phyloP scores from a whole-genome alignment of 768 basidiomycete species.

The Gyrodon lividus region DNA sequence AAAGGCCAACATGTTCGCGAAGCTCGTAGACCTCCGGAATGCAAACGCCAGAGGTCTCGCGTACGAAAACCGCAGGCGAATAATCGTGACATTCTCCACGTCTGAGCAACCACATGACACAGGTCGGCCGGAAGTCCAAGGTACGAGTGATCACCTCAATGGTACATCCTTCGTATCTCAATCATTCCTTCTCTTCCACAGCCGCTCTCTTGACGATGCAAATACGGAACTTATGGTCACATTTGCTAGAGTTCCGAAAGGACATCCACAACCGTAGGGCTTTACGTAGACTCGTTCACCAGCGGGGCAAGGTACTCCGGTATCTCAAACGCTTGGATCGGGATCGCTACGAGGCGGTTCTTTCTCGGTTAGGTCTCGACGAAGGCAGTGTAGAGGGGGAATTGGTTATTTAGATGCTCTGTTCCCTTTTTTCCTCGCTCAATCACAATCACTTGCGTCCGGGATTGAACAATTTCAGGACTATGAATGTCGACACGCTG shows the following conservation, averaged over 20 bases:
- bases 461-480: neutral
- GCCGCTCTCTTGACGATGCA: slow-evolving; percentile 84
- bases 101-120: slow-evolving; percentile 67
- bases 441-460: neutral
- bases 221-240: slow-evolving; percentile 80
- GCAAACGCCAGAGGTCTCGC: slow-evolving; percentile 85
- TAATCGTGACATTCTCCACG: slow-evolving; percentile 76
- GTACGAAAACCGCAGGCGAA: slow-evolving; percentile 80
- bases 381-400: slow-evolving; percentile 86
- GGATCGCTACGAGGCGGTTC: slow-evolving; percentile 69
- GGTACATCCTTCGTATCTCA: neutral
- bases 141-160: slow-evolving; percentile 36
- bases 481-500: neutral
- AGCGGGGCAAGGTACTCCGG: slow-evolving; percentile 77
- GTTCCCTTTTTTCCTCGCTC: neutral
- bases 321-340: slow-evolving; percentile 69
- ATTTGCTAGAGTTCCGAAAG: slow-evolving; percentile 63
- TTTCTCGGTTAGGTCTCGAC: slow-evolving; percentile 76
- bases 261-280: slow-evolving; percentile 78
- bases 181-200: slow-evolving; percentile 30
- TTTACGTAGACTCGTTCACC: slow-evolving; percentile 76
- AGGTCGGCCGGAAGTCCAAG: slow-evolving; percentile 88
- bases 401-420: slow-evolving; percentile 57
- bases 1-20: slow-evolving; percentile 60
- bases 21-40: slow-evolving; percentile 80